phyloP scores from a whole-genome alignment of 2,329 filamentous ascomycete species.

The Neofusicoccum kwambonambiense region DNA sequence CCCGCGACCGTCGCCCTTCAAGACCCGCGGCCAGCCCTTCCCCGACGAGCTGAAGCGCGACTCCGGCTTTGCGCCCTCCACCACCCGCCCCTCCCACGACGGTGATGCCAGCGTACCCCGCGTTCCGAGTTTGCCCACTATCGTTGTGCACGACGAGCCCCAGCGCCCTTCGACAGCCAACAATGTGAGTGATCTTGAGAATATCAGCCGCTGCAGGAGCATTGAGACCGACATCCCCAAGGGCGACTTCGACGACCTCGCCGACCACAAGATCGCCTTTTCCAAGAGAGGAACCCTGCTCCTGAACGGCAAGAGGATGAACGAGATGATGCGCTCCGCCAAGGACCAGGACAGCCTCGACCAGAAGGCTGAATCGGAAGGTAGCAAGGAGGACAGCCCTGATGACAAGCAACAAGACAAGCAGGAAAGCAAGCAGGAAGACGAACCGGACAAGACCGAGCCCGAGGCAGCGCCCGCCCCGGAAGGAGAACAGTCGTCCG shows the following conservation, averaged over 20 bases:
- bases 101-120: slow-evolving; percentile 24
- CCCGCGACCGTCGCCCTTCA: slow-evolving; percentile 32
- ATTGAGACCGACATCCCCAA: slow-evolving; percentile 58
- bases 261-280: slow-evolving; percentile 55
- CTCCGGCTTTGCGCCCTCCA: slow-evolving; percentile 40
- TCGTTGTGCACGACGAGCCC: slow-evolving; percentile 42
- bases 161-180: slow-evolving; percentile 22
- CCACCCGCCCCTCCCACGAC: slow-evolving; percentile 25
- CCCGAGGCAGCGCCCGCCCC: background rate
- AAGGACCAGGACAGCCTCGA: slow-evolving; percentile 18
- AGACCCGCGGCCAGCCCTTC: slow-evolving; percentile 26
- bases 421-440: background rate
- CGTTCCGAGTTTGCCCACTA: slow-evolving; percentile 44
- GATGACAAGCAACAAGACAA: background rate
- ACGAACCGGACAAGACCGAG: background rate
- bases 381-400: background rate
- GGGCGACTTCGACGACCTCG: slow-evolving; percentile 53
- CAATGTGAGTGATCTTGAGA: slow-evolving; percentile 18
- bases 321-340: slow-evolving; percentile 24
- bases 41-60: slow-evolving; percentile 39
- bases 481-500: background rate
- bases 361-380: background rate
- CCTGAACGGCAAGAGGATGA: slow-evolving; percentile 53
- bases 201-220: slow-evolving; percentile 41
- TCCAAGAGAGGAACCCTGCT: slow-evolving; percentile 61